Base-by-base conservation (phyloP, 2,329 filamentous ascomycete genomes). In the Sporothrix dimorphospora region DNA sequence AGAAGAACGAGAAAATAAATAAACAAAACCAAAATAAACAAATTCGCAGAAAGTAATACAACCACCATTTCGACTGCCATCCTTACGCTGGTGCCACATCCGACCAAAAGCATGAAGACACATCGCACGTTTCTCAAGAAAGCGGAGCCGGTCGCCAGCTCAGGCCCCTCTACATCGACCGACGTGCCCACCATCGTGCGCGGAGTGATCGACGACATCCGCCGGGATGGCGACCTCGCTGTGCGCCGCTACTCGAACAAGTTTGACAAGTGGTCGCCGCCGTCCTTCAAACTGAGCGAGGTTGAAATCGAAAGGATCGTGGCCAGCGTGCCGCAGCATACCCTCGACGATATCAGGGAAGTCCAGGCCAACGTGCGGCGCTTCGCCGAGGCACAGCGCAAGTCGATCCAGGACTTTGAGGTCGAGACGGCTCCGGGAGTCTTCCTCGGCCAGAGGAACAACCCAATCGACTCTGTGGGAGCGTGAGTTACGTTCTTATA, bases 221-320 rank as follows among this genome's bases (percentile, higher is more conserved):
- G 83, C 0, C 71, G 72, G 3, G 81, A 84, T 27, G 85, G 86
- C 3, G 85, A 88, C 72, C 73, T 76, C 0, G 85, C 86, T 0
- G 85, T 88, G 3, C 79, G 84, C 1, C 76, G 75, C 0, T 87
- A 87, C 76, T 85, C 83, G 0, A 81, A 86, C 70, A 84, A 86
- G 74, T 88, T 88, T 72, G 86, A 88, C 76, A 83, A 84, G 72
- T 88, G 86, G 86, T 81, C 81, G 1, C 86, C 85, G 0, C 45
- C 76, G 0, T 82, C 81, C 0, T 88, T 87, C 80, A 84, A 82
- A 73, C 81, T 88, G 4, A 85, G 84, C 0, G 71, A 77, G 1
- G 75, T 75, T 0, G 79, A 87, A 21, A 87, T 87, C 49, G 77
- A 84, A 11, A 77, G 81, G 0, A 79, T 81, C 49, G 84, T 87